These are phyloP conservation scores for Rhizopus delemar DNA, from an alignment of 371 early-diverging fungal species.

Conservation along the genomic window DNA sequence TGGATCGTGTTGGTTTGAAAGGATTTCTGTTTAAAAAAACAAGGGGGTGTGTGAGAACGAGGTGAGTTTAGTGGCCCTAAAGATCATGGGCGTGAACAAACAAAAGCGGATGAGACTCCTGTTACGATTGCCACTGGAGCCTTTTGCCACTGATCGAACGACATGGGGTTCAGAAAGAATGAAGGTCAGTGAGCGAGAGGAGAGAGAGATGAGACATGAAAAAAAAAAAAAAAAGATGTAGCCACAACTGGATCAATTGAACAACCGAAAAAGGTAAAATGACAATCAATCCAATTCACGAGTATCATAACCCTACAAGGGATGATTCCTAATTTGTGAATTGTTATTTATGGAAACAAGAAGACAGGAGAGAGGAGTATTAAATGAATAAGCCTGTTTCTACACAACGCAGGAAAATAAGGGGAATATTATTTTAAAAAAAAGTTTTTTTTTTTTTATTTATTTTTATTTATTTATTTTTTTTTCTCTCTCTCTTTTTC, in stretches of 20 bases:
- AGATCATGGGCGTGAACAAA: too few species aligned
- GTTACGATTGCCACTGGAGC: too few species aligned
- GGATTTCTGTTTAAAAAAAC: too few species aligned
- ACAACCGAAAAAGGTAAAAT: conserved; percentile 2
- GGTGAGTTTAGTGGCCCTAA: too few species aligned
- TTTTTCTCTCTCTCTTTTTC: conserved; percentile 1
- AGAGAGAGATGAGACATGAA: background rate
- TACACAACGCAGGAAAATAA: too few species aligned
- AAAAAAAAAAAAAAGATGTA: background rate
- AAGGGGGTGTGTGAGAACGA: too few species aligned
- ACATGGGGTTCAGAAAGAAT: too few species aligned
- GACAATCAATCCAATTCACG: background rate
- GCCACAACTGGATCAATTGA: background rate
- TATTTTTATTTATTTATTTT: conserved; percentile 2
- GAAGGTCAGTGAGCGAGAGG: background rate
- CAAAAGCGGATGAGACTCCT: too few species aligned
- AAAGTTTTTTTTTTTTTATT: background rate
- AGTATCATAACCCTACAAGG: background rate
- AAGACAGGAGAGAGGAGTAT: background rate
- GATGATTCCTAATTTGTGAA: background rate
- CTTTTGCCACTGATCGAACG: too few species aligned
- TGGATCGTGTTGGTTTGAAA: too few species aligned
- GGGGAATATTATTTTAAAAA: background rate
- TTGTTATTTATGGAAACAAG: conserved; percentile 2
- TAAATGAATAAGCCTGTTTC: too few species aligned